Percentiles rank a stretch among this genome's conserved stretches.
phyloP scores from a whole-genome alignment of 2,329 filamentous ascomycete genomes.

The Nemania abortiva region DNA sequence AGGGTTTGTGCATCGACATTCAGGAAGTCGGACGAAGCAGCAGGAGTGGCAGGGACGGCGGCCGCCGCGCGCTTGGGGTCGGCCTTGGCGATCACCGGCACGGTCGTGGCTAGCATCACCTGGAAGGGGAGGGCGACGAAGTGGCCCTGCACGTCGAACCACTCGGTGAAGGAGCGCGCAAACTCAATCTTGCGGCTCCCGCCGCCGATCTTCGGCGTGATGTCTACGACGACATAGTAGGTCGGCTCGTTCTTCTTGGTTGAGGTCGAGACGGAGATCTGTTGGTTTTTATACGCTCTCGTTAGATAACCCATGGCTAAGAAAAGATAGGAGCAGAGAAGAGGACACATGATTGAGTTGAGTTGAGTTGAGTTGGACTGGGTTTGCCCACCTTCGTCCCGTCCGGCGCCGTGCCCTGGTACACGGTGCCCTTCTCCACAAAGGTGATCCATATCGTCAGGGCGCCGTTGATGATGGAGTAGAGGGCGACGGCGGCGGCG shows the following conservation, averaged over 20 bases:
- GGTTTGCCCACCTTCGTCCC: constrained; percentile 57
- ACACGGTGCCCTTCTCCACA: constrained; percentile 85
- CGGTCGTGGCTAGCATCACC: constrained; percentile 76
- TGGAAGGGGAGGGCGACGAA: constrained; percentile 84
- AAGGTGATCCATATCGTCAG: constrained; percentile 86
- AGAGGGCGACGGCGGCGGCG: constrained; percentile 80
- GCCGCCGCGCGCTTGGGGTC: constrained; percentile 70
- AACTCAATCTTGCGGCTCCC: constrained; percentile 63
- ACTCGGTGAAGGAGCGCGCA: constrained; percentile 75
- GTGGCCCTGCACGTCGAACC: constrained; percentile 80
- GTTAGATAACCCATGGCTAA: not conserved
- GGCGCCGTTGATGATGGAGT: constrained; percentile 81
- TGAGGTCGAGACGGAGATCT: constrained; percentile 80
- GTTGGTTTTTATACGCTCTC: not conserved
- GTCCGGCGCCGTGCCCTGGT: constrained; percentile 75
- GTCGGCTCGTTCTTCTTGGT: constrained; percentile 83
- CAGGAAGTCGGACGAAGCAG: constrained; percentile 47
- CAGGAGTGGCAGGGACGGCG: constrained; percentile 32
- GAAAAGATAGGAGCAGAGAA: not conserved
- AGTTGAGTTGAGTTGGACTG: not conserved
- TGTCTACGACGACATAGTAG: constrained; percentile 79
- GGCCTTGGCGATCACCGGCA: constrained; percentile 73
- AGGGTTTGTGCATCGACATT: constrained; percentile 62
- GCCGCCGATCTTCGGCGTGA: constrained; percentile 57
- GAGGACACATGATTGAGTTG: not conserved